Conservation (phyloP, 1,139 yeast species). For the Kodamaea derodonti region DNA sequence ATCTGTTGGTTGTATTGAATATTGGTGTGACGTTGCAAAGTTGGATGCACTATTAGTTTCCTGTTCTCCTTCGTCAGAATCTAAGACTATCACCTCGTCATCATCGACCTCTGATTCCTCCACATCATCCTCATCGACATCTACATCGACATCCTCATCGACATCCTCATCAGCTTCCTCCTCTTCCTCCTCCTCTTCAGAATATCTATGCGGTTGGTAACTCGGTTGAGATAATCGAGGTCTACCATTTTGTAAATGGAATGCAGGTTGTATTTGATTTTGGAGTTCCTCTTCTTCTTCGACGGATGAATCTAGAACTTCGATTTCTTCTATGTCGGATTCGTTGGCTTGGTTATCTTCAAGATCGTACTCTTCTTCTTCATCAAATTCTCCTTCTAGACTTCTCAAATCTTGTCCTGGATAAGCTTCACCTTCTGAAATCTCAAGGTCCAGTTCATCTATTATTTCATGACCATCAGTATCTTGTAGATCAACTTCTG, state of each 20-base stretch:
- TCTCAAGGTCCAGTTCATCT: neutral
- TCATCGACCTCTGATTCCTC: neutral
- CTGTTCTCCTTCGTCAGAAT: slow-evolving; percentile 2
- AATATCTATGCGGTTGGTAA: slow-evolving; percentile 1
- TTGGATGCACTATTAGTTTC: no score
- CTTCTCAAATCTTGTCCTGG: slow-evolving; percentile 2
- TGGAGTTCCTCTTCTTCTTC: neutral
- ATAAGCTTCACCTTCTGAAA: neutral
- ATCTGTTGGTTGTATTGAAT: neutral
- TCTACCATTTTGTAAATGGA: slow-evolving; percentile 9
- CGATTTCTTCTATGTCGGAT: slow-evolving; percentile 2
- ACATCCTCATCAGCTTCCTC: neutral
- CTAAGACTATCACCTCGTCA: slow-evolving; percentile 1
- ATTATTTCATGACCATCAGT: slow-evolving; percentile 3
- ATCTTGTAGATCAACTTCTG: slow-evolving; percentile 1
- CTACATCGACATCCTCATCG: slow-evolving; percentile 1
- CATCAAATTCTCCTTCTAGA: slow-evolving; percentile 1
- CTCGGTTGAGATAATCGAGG: slow-evolving; percentile 8
- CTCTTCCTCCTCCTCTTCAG: slow-evolving; percentile 4
- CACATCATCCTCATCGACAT: slow-evolving; percentile 3
- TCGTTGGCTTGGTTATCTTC: slow-evolving; percentile 2
- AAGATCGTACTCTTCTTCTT: neutral
- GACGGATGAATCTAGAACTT: neutral
- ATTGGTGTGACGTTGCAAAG: no score
- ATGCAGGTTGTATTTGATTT: neutral